Base-by-base conservation (phyloP, 176 grass and related monocot species). In the Juncus inflexus region DNA sequence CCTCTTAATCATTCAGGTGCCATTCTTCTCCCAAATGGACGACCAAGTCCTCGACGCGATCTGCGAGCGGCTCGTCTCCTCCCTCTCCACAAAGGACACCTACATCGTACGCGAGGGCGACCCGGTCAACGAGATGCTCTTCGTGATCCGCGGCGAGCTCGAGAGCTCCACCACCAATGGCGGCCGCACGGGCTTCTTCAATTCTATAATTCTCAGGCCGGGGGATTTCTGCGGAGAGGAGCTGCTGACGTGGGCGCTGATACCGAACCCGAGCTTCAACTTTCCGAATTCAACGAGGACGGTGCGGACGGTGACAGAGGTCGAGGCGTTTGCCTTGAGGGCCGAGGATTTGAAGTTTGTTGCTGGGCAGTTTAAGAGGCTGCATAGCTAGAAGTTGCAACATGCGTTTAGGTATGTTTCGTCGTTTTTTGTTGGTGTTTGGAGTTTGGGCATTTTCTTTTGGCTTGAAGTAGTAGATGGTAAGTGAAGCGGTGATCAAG, bases 1-100 rank as follows among this genome's bases (percentile, higher is more conserved):
- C 19, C 19, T 47, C 9, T 47, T 47, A 6, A 47, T 47, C 9
- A 47, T 47, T 47, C 19, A 90, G 74, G 92, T 97, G 37, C 87
- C 92, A 35, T 97, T 97, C 77, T 97, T 97, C 74, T 86, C 92
- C 6, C 87, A 97, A 77, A 97, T 97, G 92, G 92, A 97, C 40
- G 92, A 74, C 60, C 92, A 97, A 74, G 79, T 97, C 3, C 79
- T 97, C 7, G 92, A 97, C 56, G 92, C 92, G 61, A 97, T 97
- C 61, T 97, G 87, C 65, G 92, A 97, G 74, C 87, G 87, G 0
- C 70, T 97, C 2, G 84, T 91, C 1, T 97, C 92, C 0, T 83
- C 92, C 8, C 82, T 97, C 55, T 91, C 87, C 80, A 97, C 92
- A 61, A 97, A 97, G 62, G 76, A 91, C 67, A 81, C 85, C 1